Base-by-base conservation (phyloP, 2,329 filamentous ascomycete genomes). In the Pleoardoris graminearum region DNA sequence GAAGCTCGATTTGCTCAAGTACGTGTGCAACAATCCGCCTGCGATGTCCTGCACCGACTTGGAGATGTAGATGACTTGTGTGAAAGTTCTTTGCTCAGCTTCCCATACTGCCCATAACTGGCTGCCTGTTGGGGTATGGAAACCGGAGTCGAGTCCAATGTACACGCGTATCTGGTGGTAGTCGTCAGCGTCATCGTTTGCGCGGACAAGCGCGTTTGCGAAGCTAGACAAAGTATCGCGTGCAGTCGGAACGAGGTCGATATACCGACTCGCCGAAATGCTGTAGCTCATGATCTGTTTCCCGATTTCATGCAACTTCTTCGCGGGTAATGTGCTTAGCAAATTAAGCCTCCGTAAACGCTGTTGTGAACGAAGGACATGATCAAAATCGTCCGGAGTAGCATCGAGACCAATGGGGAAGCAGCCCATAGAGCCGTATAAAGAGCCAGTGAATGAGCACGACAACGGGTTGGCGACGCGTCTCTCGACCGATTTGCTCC, bases 71-170 rank as follows among this genome's bases (percentile, higher is more conserved):
- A 74, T 63, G 11, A 70, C 56, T 7, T 62, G 51, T 1, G 59
- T 56, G 29, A 61, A 65, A 5, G 68, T 67, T 27, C 65, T 57
- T 19, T 58, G 60, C 12, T 72, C 67, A 0, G 63, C 36, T 51
- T 74, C 70, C 60, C 64, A 72, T 11, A 74, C 63, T 14, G 67
- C 58, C 71, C 71, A 74, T 39, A 72, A 72, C 41, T 72, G 70
- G 14, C 57, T 59, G 7, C 65, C 66, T 14, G 53, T 54, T 4
- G 70, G 68, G 10, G 66, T 70, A 35, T 69, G 69, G 22, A 73
- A 73, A 0, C 71, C 71, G n/a, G 71, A 74, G 48, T 73, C 70
- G n/a, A 74, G 66, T 16, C 69, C 69, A 46, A 54, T 53, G 36
- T 63, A 72, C 12, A 71, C 67, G 33, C 68, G 65, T 2, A 72